Base-by-base conservation (phyloP, 2,329 filamentous ascomycete species). In the Polytolypa hystricis region DNA sequence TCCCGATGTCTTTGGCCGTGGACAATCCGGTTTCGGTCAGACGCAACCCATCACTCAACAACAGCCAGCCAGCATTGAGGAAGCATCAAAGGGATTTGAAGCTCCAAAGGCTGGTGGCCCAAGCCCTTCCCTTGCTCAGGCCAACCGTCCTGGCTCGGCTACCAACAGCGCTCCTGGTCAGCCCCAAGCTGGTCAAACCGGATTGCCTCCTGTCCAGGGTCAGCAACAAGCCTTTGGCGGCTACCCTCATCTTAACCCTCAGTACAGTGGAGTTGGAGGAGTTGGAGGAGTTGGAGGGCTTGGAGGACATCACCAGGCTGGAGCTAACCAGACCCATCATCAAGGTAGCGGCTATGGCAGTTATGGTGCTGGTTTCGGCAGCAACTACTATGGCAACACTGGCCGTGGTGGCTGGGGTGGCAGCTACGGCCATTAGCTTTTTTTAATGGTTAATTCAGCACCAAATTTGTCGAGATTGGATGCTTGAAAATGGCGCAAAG, bases 91-190 rank as follows among this genome's bases (percentile, higher is more conserved):
- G 61, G 65, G 67, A 5, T 77, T 72, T 43, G 69, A 70, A 43
- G 66, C 74, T 14, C 61, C 68, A 31, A 76, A 77, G 60, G 58
- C 62, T 32, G 67, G 65, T 29, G 71, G 73, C 8, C 74, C 76
- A 18, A 77, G 73, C 45, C 74, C 74, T 17, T 72, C 71, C 8
- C 64, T 79, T 26, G 71, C 72, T 31, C 74, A 78, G 52, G 72
- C 71, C 30, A 73, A 74, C 45, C 73, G 76, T 42, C 75, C 76
- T 26, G 73, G 72, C 28, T 79, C 75, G 25, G 74, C 74, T 5
- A 70, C 73, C 19, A 78, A 77, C 58, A 76, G 65, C 49, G 65
- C 64, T 16, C 67, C 64, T 26, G 66, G 67, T 30, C 69, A 72
- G 49, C 62, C 65, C 23, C 52, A 60, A 45, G 56, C 55, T 37